A percentile compares a stretch with the other conserved stretches of the same genome.
phyloP scores from a whole-genome alignment of 1,284 basidiomycete species.

The Moniliophthora roreri region DNA sequence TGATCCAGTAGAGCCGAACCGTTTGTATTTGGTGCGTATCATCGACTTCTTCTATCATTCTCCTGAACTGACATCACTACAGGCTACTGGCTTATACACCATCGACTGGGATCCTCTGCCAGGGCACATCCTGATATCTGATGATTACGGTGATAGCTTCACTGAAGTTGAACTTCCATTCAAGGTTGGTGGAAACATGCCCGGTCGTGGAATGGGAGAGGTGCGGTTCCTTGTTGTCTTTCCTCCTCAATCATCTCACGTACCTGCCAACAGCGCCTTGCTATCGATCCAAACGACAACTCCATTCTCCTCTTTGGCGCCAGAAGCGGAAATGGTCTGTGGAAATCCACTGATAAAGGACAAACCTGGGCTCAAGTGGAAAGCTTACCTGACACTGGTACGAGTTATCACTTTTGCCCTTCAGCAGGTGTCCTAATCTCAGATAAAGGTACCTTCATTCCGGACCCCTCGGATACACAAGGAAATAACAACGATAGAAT shows the following conservation, averaged over 20 bases:
- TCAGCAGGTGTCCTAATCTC: no score
- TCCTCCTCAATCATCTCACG: no score
- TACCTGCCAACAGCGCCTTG: constrained; percentile 46
- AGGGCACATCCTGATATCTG: constrained; percentile 63
- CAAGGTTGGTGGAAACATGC: constrained; percentile 71
- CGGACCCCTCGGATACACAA: constrained; percentile 52
- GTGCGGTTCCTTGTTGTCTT: constrained; percentile 33
- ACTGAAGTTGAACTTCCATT: constrained; percentile 52
- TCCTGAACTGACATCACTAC: neutral
- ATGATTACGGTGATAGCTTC: constrained; percentile 56
- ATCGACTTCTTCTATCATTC: neutral
- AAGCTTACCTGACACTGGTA: no score
- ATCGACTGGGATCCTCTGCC: constrained; percentile 68
- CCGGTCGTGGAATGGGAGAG: constrained; percentile 55
- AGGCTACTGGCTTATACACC: constrained; percentile 67
- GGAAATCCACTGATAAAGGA: no score
- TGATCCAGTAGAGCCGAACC: constrained; percentile 55
- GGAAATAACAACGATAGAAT: constrained; percentile 58
- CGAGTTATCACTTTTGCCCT: neutral
- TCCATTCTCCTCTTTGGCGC: constrained; percentile 26
- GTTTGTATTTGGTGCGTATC: constrained; percentile 47
- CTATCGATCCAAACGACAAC: constrained; percentile 57
- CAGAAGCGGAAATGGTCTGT: constrained; percentile 10
- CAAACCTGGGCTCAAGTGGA: no score
- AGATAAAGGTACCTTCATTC: constrained; percentile 52